Base-by-base conservation (phyloP, 371 early-diverging fungal genomes). In the Umbelopsis sp. region DNA sequence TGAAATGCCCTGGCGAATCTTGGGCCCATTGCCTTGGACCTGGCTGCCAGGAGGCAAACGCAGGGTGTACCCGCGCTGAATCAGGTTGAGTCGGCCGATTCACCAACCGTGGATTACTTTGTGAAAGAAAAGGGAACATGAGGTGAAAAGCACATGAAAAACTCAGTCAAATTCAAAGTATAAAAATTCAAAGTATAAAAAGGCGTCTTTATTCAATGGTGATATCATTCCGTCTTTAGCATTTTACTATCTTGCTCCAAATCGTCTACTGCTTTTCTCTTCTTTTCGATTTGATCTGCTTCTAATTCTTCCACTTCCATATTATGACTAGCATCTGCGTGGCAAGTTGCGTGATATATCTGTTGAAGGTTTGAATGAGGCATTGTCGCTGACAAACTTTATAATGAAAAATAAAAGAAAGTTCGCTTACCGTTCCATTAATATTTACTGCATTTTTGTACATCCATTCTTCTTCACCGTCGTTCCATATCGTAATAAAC, bases 391-490 rank as follows among this genome's bases (percentile, higher is more conserved):
- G 11, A 45, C 44, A 24, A 35, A 20, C 22, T 63, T 22, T 63
- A 37, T 8, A 16, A 10, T 18, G 22, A 22, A 22, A 22, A 41
- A 11, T 0, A 25, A 41, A 52, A 57, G 12, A 41, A 52, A 57
- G 25, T 37, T 29, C 64, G 44, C 69, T 78, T 83, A 94, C 90
- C 80, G 82, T 77, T 5, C 85, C 83, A 51, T 92, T 89, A 11
- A 89, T 86, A 29, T 85, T 73, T 1, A 93, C 80, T 4, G 96
- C 94, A 71, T 93, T 92, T 50, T 90, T 87, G 65, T 91, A 91
- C 83, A 93, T 90, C 97, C 97, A 97, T 48, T 91, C 91, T 68
- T 97, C 97, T 63, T 91, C 90, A 32, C 90, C 91, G 63, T 97
- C 96, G 72, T 93, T 91, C 87, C 91, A 98, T 66, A 91, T 85